Percentiles rank a stretch among this genome's conserved stretches.
Evolutionary conservation across 768 basidiomycete genomes (phyloP).

Genomic region (Imleria badia): DNA sequence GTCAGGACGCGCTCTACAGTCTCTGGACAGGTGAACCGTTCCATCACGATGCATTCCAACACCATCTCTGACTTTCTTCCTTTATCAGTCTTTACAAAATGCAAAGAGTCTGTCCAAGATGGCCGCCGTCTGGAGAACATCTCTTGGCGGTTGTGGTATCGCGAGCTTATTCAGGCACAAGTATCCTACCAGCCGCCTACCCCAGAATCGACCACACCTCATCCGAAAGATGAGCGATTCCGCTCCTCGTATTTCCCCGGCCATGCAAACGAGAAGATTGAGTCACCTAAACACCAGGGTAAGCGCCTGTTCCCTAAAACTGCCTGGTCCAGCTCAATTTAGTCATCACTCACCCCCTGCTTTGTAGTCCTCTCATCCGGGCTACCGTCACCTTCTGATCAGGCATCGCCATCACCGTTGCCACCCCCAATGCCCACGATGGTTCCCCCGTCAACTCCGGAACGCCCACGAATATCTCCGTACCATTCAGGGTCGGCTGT

Average conservation of each 20-base stretch:
- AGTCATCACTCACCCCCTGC: slow-evolving; percentile 10
- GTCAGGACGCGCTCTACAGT: slow-evolving; percentile 60
- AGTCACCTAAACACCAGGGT: slow-evolving; percentile 14
- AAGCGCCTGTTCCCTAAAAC: slow-evolving; percentile 14
- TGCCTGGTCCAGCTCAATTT: slow-evolving; percentile 12
- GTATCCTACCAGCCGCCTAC: slow-evolving; percentile 26
- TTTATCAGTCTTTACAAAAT: slow-evolving; percentile 75
- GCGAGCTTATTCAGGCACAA: slow-evolving; percentile 49
- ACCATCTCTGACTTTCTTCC: slow-evolving; percentile 3
- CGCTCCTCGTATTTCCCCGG: slow-evolving; percentile 30
- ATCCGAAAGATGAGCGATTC: slow-evolving; percentile 19
- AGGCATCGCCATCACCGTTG: slow-evolving; percentile 28
- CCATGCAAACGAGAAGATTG: slow-evolving; percentile 13
- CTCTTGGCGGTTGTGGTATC: slow-evolving; percentile 83
- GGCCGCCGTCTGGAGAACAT: slow-evolving; percentile 86
- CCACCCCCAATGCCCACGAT: slow-evolving; percentile 17
- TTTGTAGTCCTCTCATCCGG: slow-evolving; percentile 24
- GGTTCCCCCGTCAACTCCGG: slow-evolving; percentile 28
- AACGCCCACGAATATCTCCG: slow-evolving; percentile 29
- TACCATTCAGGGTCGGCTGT: slow-evolving; percentile 13
- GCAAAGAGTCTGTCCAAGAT: slow-evolving; percentile 74
- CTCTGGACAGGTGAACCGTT: slow-evolving; percentile 62
- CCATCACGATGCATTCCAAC: rapidly evolving
- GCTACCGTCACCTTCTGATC: slow-evolving; percentile 31
- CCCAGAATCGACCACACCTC: slow-evolving; percentile 24